Evolutionary conservation across 305 asterid genomes (phyloP).

Genomic region (Rubia balearica): DNA sequence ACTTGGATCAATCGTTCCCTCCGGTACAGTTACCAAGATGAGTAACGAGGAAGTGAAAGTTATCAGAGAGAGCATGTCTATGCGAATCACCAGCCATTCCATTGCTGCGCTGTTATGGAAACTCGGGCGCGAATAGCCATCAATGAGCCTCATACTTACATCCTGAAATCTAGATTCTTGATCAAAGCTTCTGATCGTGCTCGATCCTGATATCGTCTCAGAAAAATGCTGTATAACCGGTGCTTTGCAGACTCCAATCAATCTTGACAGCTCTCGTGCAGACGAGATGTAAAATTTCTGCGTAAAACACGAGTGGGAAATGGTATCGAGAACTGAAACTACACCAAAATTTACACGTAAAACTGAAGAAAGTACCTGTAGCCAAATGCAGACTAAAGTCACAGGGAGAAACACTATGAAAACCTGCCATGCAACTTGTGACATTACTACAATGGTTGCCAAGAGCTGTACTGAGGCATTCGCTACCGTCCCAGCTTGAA

Average conservation of each 20-base stretch:
- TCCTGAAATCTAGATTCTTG: conserved; percentile 63
- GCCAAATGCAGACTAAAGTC: conserved; percentile 50
- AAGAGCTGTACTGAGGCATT: conserved; percentile 54
- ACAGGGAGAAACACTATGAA: conserved; percentile 36
- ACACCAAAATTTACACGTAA: background rate
- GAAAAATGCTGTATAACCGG: conserved; percentile 85
- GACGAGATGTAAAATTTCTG: conserved; percentile 75
- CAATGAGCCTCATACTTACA: conserved; percentile 59
- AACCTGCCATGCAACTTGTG: conserved; percentile 77
- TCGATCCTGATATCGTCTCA: conserved; percentile 79
- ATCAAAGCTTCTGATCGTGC: conserved; percentile 71
- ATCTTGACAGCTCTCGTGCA: conserved; percentile 71
- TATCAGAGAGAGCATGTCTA: conserved; percentile 60
- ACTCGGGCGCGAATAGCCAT: conserved; percentile 67
- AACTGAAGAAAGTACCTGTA: conserved; percentile 42
- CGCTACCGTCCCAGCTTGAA: conserved; percentile 39
- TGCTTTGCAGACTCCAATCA: conserved; percentile 75
- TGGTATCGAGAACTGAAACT: background rate
- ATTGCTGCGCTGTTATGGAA: conserved; percentile 58
- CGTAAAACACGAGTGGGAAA: conserved; percentile 8
- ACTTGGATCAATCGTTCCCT: conserved; percentile 78
- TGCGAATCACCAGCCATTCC: conserved; percentile 83
- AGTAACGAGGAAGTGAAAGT: conserved; percentile 55
- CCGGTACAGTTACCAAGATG: conserved; percentile 57
- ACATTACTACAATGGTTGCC: conserved; percentile 69